Percentiles rank a stretch among this genome's conserved stretches.
Conservation (phyloP, 2,329 filamentous ascomycete genomes). For the Aureobasidium sp. region DNA sequence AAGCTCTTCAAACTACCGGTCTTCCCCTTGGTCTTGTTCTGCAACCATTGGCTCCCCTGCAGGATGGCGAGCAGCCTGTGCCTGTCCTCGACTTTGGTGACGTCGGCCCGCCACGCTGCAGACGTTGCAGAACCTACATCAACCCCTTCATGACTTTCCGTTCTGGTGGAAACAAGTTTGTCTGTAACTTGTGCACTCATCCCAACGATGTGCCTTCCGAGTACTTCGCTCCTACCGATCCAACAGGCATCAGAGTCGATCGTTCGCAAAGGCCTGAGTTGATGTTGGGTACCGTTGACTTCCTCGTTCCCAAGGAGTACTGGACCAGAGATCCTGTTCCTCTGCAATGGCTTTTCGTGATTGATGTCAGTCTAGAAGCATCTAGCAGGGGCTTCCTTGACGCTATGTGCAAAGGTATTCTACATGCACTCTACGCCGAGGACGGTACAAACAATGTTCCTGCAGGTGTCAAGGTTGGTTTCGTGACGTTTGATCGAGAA, state of each 20-base stretch:
- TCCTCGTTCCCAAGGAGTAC: constrained; percentile 95
- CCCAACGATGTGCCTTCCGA: constrained; percentile 89
- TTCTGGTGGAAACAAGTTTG: constrained; percentile 88
- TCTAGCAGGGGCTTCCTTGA: constrained; percentile 86
- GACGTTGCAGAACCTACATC: constrained; percentile 90
- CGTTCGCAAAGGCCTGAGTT: constrained; percentile 84
- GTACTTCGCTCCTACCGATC: constrained; percentile 88
- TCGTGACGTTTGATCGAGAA: constrained; percentile 93
- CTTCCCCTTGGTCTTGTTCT: constrained; percentile 81
- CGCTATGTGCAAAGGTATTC: constrained; percentile 82
- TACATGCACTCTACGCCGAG: constrained; percentile 73
- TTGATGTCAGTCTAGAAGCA: constrained; percentile 89
- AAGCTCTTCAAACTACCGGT: constrained; percentile 71
- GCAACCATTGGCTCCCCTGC: constrained; percentile 77
- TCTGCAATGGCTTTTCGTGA: constrained; percentile 79
- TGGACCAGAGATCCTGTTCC: constrained; percentile 93
- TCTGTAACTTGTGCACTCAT: constrained; percentile 97
- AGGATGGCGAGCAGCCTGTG: constrained; percentile 77
- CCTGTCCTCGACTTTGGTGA: constrained; percentile 96
- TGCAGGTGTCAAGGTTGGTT: constrained; percentile 77
- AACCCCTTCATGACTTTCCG: constrained; percentile 99
- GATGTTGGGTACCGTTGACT: constrained; percentile 87
- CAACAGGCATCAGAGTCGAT: constrained; percentile 79
- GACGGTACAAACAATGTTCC: constrained; percentile 51
- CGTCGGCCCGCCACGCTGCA: constrained; percentile 78